Percentiles rank a stretch among this genome's conserved stretches.
These are phyloP conservation scores for Fraxinus dipetala DNA, from an alignment of 305 asterid genomes.

Conservation along the genomic window DNA sequence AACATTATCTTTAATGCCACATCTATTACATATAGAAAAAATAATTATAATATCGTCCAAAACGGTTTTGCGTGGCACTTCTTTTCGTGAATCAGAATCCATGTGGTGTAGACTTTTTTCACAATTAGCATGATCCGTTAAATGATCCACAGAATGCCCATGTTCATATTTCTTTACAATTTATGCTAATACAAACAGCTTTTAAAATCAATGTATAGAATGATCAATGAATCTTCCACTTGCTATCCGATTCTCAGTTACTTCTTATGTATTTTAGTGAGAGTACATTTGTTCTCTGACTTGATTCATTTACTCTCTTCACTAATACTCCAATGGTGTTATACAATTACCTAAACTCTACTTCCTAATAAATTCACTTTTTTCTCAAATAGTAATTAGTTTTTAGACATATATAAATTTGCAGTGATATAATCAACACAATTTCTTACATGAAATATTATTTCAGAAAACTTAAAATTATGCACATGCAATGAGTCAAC, in stretches of 20 bases:
- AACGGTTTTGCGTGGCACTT: neutral
- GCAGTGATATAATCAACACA: neutral
- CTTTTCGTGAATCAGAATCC: neutral
- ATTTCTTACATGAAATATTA: too few relatives aligned
- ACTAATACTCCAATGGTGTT: neutral
- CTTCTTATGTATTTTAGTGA: neutral
- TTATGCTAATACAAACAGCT: neutral
- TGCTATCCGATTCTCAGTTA: neutral
- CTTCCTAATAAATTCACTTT: neutral
- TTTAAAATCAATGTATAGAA: too few relatives aligned
- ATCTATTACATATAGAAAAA: neutral
- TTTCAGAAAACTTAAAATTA: too few relatives aligned
- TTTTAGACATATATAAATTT: neutral
- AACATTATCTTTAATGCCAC: neutral
- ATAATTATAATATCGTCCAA: neutral
- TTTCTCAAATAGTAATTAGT: neutral
- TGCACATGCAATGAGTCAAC: too few relatives aligned
- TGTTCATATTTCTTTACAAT: neutral
- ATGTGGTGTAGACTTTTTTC: neutral
- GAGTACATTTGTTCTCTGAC: neutral
- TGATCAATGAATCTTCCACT: neutral
- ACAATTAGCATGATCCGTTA: neutral
- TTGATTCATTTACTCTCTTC: neutral
- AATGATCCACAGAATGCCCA: too few relatives aligned
- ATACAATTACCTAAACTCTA: neutral